A percentile compares a stretch with the other conserved stretches of the same genome.
Evolutionary conservation across 2,329 filamentous ascomycete genomes (phyloP).

Genomic region (Colletotrichum incanum): DNA sequence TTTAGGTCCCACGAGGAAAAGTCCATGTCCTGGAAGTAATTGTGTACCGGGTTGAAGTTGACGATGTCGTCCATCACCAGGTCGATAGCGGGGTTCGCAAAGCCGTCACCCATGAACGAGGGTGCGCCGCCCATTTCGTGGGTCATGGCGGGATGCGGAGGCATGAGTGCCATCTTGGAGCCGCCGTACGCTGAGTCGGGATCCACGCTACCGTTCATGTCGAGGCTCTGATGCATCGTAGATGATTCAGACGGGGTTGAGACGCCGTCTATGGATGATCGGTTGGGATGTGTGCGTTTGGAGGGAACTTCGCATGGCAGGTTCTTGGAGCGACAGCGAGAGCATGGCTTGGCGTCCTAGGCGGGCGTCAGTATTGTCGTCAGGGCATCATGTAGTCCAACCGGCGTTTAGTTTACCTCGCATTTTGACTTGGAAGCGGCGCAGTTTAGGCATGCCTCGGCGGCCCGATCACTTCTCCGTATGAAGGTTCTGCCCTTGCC

Average conservation of each 20-base stretch:
- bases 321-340: slow-evolving; percentile 36
- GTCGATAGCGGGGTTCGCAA: slow-evolving; percentile 33
- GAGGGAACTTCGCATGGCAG: slow-evolving; percentile 38
- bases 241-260: slow-evolving; percentile 40
- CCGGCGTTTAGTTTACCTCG: slow-evolving; percentile 32
- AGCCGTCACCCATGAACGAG: slow-evolving; percentile 29
- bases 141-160: slow-evolving; percentile 18
- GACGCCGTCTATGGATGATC: slow-evolving; percentile 21
- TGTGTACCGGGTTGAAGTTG: slow-evolving; percentile 49
- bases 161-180: slow-evolving; percentile 24
- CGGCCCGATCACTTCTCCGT: slow-evolving; percentile 37
- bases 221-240: slow-evolving; percentile 31
- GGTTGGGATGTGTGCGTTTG: slow-evolving; percentile 31
- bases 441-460: slow-evolving; percentile 39
- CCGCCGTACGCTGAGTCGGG: slow-evolving; percentile 15
- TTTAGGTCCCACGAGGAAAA: slow-evolving; percentile 53
- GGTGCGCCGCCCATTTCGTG: slow-evolving; percentile 28
- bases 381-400: background rate
- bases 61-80: slow-evolving; percentile 43
- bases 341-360: slow-evolving; percentile 37
- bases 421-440: slow-evolving; percentile 42
- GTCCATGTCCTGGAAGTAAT: slow-evolving; percentile 52
- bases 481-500: slow-evolving; percentile 40
- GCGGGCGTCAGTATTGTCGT: background rate
- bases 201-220: slow-evolving; percentile 23